Conservation (phyloP, 306 rosid species). For the barrel medic (Medicago truncatula) region DNA sequence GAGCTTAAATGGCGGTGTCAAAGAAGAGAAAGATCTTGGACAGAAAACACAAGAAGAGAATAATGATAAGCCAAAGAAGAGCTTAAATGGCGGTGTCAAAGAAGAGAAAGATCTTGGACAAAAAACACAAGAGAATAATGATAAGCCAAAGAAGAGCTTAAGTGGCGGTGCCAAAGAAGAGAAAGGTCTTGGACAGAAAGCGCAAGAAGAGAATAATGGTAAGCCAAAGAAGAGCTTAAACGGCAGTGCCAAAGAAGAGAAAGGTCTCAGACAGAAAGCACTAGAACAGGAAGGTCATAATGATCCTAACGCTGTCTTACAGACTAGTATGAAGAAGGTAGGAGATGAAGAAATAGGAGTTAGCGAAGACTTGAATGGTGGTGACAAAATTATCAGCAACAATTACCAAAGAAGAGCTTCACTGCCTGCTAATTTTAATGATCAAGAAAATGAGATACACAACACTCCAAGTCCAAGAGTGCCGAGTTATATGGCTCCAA, state of each 20-base stretch:
- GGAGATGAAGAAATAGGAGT: conserved; percentile 40
- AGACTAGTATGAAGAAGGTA: conserved; percentile 37
- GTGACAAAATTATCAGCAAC: conserved; percentile 45
- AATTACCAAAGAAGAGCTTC: conserved; percentile 58
- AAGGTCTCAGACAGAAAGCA: conserved; percentile 36
- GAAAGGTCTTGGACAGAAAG: conserved; percentile 34
- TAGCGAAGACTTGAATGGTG: conserved; percentile 43
- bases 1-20: background rate
- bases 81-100: conserved; percentile 12
- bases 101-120: conserved; percentile 37
- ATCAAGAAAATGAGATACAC: conserved; percentile 51
- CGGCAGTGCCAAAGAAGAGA: conserved; percentile 29
- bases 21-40: conserved; percentile 41
- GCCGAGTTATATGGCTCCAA: conserved; percentile 72
- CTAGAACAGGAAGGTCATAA: conserved; percentile 25
- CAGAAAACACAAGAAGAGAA: conserved; percentile 2
- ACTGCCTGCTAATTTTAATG: conserved; percentile 52
- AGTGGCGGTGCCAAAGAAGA: conserved; percentile 39
- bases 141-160: conserved; percentile 5
- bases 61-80: conserved; percentile 5
- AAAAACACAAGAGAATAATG: conserved; percentile 36
- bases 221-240: conserved; percentile 11
- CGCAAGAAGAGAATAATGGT: conserved; percentile 34
- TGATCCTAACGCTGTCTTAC: conserved; percentile 28
- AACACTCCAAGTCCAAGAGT: conserved; percentile 50